Percentiles rank a stretch among this genome's conserved stretches.
Evolutionary conservation across 1,284 basidiomycete genomes (phyloP).

Genomic region (Cutaneotrichosporon sp.): DNA sequence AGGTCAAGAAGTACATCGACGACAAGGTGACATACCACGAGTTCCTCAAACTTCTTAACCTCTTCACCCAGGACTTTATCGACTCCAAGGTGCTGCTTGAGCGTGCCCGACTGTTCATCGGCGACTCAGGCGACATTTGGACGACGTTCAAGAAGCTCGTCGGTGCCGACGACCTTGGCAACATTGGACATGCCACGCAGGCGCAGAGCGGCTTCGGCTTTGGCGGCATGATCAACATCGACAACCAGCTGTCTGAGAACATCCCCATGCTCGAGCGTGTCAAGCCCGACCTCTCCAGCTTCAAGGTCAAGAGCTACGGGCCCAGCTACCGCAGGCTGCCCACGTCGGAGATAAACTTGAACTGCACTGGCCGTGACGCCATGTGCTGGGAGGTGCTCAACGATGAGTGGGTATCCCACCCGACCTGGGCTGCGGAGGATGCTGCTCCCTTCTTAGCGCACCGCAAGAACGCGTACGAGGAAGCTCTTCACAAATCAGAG

Average conservation of each 20-base stretch:
- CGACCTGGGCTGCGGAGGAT: constrained; percentile 93
- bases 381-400: constrained; percentile 96
- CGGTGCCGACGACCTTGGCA: constrained; percentile 67
- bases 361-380: constrained; percentile 91
- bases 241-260: constrained; percentile 52
- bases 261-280: constrained; percentile 59
- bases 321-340: constrained; percentile 91
- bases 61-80: constrained; percentile 92
- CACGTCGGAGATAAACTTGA: constrained; percentile 75
- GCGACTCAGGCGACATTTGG: constrained; percentile 69
- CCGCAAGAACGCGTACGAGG: constrained; percentile 96
- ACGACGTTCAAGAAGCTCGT: constrained; percentile 81
- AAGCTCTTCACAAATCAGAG: constrained; percentile 91
- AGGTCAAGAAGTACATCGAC: constrained; percentile 76
- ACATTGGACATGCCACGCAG: constrained; percentile 64
- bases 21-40: constrained; percentile 89
- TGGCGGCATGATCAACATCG: constrained; percentile 50
- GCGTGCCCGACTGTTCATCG: constrained; percentile 71
- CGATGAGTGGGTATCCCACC: constrained; percentile 94
- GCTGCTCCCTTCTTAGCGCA: constrained; percentile 89
- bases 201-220: constrained; percentile 54
- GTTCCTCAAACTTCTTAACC: constrained; percentile 90
- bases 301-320: constrained; percentile 55
- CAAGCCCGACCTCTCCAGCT: constrained; percentile 52
- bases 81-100: constrained; percentile 78